Percentiles rank a stretch among this genome's conserved stretches.
Conservation (phyloP, 1,284 basidiomycete genomes). For the Sporisorium sorghi region DNA sequence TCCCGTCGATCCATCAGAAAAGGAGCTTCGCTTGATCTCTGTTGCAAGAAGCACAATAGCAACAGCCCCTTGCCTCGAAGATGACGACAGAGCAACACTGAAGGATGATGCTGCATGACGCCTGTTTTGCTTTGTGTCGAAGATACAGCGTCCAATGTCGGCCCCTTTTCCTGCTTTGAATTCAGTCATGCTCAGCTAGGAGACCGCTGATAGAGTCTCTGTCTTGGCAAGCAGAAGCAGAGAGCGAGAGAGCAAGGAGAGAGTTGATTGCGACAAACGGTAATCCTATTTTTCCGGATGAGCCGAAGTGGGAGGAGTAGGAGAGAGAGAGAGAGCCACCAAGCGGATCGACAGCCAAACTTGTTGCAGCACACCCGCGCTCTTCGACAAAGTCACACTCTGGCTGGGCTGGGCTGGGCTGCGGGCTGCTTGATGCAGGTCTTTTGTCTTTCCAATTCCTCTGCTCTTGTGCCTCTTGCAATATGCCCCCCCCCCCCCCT, state of each 20-base stretch:
- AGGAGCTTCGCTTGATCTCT: background rate
- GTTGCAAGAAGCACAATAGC: background rate
- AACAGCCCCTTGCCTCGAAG: background rate
- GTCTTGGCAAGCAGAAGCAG: background rate
- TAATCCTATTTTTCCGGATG: slow-evolving; percentile 1
- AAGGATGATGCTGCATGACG: too few species aligned
- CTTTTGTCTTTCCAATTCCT: background rate
- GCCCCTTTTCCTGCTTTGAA: background rate
- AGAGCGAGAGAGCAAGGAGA: background rate
- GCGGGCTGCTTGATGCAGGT: background rate
- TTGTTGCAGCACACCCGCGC: background rate
- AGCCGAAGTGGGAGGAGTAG: background rate
- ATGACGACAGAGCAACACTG: slow-evolving; percentile 1
- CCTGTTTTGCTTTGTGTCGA: background rate
- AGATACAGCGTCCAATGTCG: background rate
- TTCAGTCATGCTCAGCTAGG: background rate
- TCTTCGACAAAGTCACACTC: slow-evolving; percentile 20
- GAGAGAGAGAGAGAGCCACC: background rate
- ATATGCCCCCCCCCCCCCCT: background rate
- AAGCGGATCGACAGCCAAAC: slow-evolving; percentile 5
- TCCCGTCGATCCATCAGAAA: background rate
- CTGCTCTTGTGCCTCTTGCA: background rate
- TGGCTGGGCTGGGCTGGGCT: background rate
- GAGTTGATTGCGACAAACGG: background rate
- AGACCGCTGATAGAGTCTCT: too few species aligned